Evolutionary conservation across 2,329 filamentous ascomycete species (phyloP).

Genomic region (Ceratocystis papillata): DNA sequence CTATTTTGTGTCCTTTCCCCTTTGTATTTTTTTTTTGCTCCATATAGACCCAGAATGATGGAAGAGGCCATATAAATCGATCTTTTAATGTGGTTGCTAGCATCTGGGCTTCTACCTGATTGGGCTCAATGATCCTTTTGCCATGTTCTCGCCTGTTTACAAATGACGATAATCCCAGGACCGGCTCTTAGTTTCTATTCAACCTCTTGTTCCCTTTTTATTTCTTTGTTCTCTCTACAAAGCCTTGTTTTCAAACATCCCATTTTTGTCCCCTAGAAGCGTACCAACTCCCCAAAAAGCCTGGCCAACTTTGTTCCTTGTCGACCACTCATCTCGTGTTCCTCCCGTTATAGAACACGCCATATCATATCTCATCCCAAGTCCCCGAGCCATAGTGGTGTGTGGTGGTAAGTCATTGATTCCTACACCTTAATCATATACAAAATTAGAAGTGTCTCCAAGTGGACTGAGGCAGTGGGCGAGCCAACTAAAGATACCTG

Average conservation of each 20-base stretch:
- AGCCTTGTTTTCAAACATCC: slow-evolving; percentile 2
- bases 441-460: slow-evolving; percentile 7
- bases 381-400: slow-evolving; percentile 19
- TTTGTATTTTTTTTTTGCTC: neutral
- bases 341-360: neutral
- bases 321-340: slow-evolving; percentile 19
- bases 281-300: slow-evolving; percentile 1
- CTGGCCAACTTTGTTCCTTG: slow-evolving; percentile 16
- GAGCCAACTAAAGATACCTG: neutral
- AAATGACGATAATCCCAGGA: slow-evolving; percentile 8
- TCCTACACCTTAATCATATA: neutral
- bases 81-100: neutral
- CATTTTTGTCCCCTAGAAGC: slow-evolving; percentile 12
- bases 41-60: neutral
- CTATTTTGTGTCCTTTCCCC: neutral
- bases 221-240: neutral
- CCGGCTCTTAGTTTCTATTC: neutral
- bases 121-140: neutral
- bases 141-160: slow-evolving; percentile 13
- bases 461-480: slow-evolving; percentile 12
- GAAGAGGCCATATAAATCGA: slow-evolving; percentile 7
- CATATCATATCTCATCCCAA: slow-evolving; percentile 18
- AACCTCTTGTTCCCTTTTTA: neutral
- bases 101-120: slow-evolving; percentile 1
- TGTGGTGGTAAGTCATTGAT: slow-evolving; percentile 13